Conservation (phyloP, 1,284 basidiomycete species). For the Coniferiporia sulphurascens region DNA sequence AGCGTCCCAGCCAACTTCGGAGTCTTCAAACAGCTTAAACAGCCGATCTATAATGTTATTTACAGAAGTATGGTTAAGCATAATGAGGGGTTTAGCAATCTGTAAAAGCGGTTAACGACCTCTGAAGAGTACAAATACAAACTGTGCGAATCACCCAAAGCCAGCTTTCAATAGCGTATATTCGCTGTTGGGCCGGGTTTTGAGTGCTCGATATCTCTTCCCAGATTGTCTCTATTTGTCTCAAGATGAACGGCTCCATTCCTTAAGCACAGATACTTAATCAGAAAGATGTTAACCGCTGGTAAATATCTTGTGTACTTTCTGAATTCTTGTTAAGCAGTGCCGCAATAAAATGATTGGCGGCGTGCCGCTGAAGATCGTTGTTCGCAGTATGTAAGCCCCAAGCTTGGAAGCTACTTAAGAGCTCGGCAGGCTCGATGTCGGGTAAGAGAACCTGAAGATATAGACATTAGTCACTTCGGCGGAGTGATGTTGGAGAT, state of each 20-base stretch:
- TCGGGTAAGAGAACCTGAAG: slow-evolving; percentile 7
- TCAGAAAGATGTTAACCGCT: background rate
- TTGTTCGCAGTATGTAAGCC: background rate
- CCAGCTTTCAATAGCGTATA: slow-evolving; percentile 58
- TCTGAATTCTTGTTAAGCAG: slow-evolving; percentile 14
- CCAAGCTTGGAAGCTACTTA: slow-evolving; percentile 12
- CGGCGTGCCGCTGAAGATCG: slow-evolving; percentile 8
- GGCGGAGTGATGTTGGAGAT: background rate
- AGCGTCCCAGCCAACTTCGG: slow-evolving; percentile 57
- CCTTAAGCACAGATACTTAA: slow-evolving; percentile 32
- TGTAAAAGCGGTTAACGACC: slow-evolving; percentile 27
- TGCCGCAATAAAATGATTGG: slow-evolving; percentile 9
- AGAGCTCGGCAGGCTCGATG: slow-evolving; percentile 1
- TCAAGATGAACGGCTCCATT: slow-evolving; percentile 41
- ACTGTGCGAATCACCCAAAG: slow-evolving; percentile 51
- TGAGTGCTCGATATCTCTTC: slow-evolving; percentile 35
- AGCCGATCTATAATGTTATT: slow-evolving; percentile 57
- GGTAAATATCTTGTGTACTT: slow-evolving; percentile 23
- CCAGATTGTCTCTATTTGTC: slow-evolving; percentile 45
- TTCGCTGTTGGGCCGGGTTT: slow-evolving; percentile 37
- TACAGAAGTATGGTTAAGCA: slow-evolving; percentile 62
- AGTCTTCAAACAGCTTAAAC: slow-evolving; percentile 65
- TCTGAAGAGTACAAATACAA: slow-evolving; percentile 7
- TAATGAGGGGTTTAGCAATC: slow-evolving; percentile 76
- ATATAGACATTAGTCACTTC: background rate